Percentiles rank a stretch among this genome's conserved stretches.
Conservation (phyloP, 164 flowering plant genomes). For the Vitis cinerea region DNA sequence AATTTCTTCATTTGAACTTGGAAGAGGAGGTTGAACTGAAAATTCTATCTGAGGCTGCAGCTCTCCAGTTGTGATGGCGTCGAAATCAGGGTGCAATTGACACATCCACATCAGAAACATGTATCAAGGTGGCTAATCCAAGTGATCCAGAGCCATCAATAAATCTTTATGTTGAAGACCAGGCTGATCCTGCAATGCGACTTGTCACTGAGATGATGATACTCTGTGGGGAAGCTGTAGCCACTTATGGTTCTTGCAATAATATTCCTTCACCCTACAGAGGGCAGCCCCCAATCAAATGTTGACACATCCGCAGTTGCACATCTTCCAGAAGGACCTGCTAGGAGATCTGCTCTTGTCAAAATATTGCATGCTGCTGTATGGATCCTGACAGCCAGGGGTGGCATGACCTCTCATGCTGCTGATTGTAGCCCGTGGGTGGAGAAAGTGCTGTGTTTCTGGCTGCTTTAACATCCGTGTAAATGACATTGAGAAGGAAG, state of each 20-base stretch:
- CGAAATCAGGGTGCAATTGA: slow-evolving; percentile 74
- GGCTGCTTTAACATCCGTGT: too few relatives aligned
- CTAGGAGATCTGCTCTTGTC: slow-evolving; percentile 72
- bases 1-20: too few relatives aligned
- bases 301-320: slow-evolving; percentile 68
- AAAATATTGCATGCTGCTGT: slow-evolving; percentile 87
- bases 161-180: slow-evolving; percentile 88
- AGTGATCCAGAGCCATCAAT: slow-evolving; percentile 87
- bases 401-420: too few relatives aligned
- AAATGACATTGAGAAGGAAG: too few relatives aligned
- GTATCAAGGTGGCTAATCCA: slow-evolving; percentile 79
- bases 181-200: slow-evolving; percentile 89
- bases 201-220: slow-evolving; percentile 98
- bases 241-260: slow-evolving; percentile 71
- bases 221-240: slow-evolving; percentile 90
- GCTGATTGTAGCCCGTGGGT: too few relatives aligned
- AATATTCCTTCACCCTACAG: slow-evolving; percentile 87
- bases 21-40: too few relatives aligned
- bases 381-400: too few relatives aligned
- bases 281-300: slow-evolving; percentile 88
- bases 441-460: too few relatives aligned
- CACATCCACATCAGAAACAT: slow-evolving; percentile 69
- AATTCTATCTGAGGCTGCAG: too few relatives aligned
- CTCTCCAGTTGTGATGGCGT: too few relatives aligned
- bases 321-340: slow-evolving; percentile 98